A percentile compares a stretch with the other conserved stretches of the same genome.
These are phyloP conservation scores for Pichia sp. DNA, from an alignment of 1,139 yeast genomes.

Conservation along the genomic window DNA sequence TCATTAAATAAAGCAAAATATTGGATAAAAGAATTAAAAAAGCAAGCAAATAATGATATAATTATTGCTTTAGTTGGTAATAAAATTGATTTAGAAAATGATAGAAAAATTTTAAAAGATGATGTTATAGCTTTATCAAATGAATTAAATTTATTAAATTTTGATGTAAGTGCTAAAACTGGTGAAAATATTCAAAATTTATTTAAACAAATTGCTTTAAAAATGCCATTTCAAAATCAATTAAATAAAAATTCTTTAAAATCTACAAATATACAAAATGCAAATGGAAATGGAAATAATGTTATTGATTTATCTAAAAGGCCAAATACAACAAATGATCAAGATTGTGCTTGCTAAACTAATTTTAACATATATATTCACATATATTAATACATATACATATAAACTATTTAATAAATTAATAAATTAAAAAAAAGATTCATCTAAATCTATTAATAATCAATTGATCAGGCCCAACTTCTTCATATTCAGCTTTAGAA, in stretches of 20 bases:
- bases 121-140: constrained; percentile 54
- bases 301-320: constrained; percentile 40
- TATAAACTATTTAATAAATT: constrained; percentile 62
- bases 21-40: constrained; percentile 93
- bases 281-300: constrained; percentile 1
- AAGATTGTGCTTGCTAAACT: constrained; percentile 25
- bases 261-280: neutral
- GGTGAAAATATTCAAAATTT: constrained; percentile 76
- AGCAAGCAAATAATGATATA: constrained; percentile 78
- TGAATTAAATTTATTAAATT: constrained; percentile 74
- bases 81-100: constrained; percentile 61
- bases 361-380: too few species aligned
- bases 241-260: neutral
- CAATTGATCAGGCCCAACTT: constrained; percentile 80
- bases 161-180: constrained; percentile 92
- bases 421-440: neutral
- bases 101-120: constrained; percentile 48
- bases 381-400: constrained; percentile 21
- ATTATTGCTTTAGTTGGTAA: constrained; percentile 83
- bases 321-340: constrained; percentile 40
- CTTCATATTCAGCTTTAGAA: constrained; percentile 82
- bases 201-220: constrained; percentile 76
- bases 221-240: constrained; percentile 37
- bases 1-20: constrained; percentile 86
- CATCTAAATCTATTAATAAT: constrained; percentile 68